A percentile compares a stretch with the other conserved stretches of the same genome.
phyloP scores from a whole-genome alignment of 129 eudicot species.

The Pulicaria dysenterica region DNA sequence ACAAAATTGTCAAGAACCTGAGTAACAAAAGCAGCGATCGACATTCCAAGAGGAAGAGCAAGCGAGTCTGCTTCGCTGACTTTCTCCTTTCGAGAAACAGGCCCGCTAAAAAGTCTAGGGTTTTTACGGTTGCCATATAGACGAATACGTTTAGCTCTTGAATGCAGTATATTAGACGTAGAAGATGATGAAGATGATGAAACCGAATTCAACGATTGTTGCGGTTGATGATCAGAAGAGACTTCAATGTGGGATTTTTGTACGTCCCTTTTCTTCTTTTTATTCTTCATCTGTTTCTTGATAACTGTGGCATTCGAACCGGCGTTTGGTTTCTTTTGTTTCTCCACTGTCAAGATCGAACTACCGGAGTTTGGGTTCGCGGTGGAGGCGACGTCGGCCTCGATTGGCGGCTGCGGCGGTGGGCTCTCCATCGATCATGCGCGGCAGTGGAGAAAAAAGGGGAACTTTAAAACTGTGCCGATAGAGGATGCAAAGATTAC shows the following conservation, averaged over 20 bases:
- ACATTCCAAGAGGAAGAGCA: conserved; percentile 88
- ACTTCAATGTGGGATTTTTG: conserved; percentile 13
- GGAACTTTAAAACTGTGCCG: conserved; percentile 11
- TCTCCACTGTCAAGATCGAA: background rate
- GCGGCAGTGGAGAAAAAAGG: conserved; percentile 19
- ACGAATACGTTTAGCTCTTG: conserved; percentile 29
- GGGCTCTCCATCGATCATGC: conserved; percentile 31
- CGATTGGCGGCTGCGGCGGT: conserved; percentile 21
- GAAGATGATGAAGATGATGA: conserved; percentile 13
- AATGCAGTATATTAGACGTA: conserved; percentile 5
- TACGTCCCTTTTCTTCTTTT: conserved; percentile 28
- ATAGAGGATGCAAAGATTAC: no score
- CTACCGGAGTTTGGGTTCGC: conserved; percentile 16
- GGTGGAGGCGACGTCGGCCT: conserved; percentile 12
- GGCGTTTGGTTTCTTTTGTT: background rate
- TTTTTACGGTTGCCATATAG: conserved; percentile 20
- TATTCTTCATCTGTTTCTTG: conserved; percentile 33
- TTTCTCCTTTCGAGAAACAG: conserved; percentile 17
- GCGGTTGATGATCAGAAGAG: conserved; percentile 23
- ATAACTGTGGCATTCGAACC: background rate
- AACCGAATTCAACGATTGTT: conserved; percentile 25
- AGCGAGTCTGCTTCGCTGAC: conserved; percentile 60
- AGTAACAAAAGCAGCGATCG: conserved; percentile 77
- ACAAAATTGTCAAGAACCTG: conserved; percentile 46
- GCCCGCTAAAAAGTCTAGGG: conserved; percentile 29